Conservation (phyloP, 129 eudicot species). For the Oenanthe sinensis region DNA sequence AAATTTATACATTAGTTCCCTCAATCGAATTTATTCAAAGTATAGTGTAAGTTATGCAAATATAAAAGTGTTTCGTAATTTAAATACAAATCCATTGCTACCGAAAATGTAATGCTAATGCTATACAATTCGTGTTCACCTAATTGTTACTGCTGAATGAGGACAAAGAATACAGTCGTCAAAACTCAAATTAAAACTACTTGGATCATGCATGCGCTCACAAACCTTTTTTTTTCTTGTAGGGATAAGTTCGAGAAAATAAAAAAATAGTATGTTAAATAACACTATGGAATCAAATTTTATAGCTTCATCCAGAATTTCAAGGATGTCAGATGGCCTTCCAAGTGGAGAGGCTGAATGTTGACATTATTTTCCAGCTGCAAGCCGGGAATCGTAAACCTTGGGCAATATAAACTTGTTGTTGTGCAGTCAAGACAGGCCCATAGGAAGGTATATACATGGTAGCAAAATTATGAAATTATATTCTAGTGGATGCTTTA, state of each 20-base stretch:
- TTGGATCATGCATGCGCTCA: not conserved
- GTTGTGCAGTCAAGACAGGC: conserved; percentile 1
- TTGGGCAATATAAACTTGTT: conserved; percentile 10
- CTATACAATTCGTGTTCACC: not conserved
- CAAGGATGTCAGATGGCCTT: not conserved
- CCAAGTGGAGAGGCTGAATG: not conserved
- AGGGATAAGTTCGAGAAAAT: not conserved
- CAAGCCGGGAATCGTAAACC: conserved; percentile 20
- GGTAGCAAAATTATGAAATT: conserved; percentile 3
- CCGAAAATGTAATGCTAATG: too few species aligned
- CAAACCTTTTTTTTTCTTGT: not conserved
- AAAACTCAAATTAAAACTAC: too few species aligned
- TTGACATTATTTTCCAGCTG: conserved; percentile 6
- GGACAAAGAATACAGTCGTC: too few species aligned
- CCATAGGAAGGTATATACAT: conserved; percentile 15
- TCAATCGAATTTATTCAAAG: too few species aligned
- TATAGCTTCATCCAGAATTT: conserved; percentile 2
- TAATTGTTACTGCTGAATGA: not conserved
- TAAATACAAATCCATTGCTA: too few species aligned
- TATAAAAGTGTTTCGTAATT: too few species aligned
- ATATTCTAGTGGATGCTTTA: conserved; percentile 2
- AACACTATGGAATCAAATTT: not conserved
- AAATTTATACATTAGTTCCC: too few species aligned
- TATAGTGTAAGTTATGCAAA: too few species aligned
- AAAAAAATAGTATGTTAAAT: not conserved